These are phyloP conservation scores for Cystobasidium sp. DNA, from an alignment of 1,284 basidiomycete species.

Conservation along the genomic window DNA sequence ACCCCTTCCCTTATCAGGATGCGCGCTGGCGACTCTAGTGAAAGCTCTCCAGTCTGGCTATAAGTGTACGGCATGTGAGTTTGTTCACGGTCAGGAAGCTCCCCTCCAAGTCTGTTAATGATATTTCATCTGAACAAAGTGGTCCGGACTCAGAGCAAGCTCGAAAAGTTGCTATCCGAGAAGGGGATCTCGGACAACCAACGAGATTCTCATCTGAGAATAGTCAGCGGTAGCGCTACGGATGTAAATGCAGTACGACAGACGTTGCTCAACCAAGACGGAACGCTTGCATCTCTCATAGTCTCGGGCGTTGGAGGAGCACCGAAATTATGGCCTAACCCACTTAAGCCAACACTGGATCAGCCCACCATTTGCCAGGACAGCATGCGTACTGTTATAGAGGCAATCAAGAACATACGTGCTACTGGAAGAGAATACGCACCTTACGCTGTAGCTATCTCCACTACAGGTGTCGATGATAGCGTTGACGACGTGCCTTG, in stretches of 20 bases:
- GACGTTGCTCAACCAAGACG: neutral
- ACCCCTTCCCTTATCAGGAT: neutral
- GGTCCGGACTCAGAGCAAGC: neutral
- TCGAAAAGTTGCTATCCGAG: neutral
- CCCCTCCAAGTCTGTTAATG: neutral
- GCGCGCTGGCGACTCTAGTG: neutral
- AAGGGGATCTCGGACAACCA: slow-evolving; percentile 2
- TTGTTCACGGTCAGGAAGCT: neutral
- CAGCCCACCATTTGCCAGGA: slow-evolving; percentile 11
- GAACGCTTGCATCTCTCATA: neutral
- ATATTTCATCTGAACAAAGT: neutral
- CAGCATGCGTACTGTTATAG: neutral
- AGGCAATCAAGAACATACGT: neutral
- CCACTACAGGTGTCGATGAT: slow-evolving; percentile 5
- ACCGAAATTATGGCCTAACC: slow-evolving; percentile 18
- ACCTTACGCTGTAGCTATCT: slow-evolving; percentile 12
- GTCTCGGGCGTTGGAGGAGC: slow-evolving; percentile 5
- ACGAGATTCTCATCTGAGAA: neutral
- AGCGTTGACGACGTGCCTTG: slow-evolving; percentile 5
- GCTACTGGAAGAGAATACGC: too few species aligned
- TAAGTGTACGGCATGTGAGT: slow-evolving; percentile 2
- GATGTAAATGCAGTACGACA: neutral
- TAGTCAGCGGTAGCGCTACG: neutral
- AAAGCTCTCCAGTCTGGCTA: slow-evolving; percentile 1
- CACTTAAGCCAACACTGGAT: slow-evolving; percentile 11